These are phyloP conservation scores for Gnomoniopsis smithogilvyi DNA, from an alignment of 2,329 filamentous ascomycete species.

Conservation along the genomic window DNA sequence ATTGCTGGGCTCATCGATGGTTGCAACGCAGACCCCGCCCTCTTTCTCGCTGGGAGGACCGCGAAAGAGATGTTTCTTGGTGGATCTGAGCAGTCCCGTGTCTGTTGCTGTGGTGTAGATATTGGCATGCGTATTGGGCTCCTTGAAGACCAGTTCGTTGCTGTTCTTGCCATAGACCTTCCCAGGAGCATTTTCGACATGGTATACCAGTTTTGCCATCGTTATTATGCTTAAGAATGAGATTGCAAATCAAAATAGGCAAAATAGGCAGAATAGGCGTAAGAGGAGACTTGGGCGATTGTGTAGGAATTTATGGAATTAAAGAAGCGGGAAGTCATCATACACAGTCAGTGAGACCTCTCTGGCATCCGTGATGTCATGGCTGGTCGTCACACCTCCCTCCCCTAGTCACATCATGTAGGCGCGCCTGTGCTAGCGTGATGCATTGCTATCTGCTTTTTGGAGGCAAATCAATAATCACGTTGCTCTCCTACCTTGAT, in stretches of 20 bases:
- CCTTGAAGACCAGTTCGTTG: conserved; percentile 17
- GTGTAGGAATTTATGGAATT: background rate
- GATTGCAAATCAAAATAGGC: background rate
- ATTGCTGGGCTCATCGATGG: conserved; percentile 12
- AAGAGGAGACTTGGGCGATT: background rate
- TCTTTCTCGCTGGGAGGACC: conserved; percentile 13
- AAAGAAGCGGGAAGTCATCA: background rate
- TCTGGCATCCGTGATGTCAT: background rate
- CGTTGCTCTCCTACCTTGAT: no score
- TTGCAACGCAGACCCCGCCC: conserved; percentile 14
- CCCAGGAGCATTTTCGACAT: conserved; percentile 12
- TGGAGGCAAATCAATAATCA: no score
- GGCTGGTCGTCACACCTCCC: background rate
- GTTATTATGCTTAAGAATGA: background rate
- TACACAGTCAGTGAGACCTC: background rate
- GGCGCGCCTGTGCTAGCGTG: no score
- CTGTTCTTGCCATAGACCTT: conserved; percentile 16
- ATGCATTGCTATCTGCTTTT: no score
- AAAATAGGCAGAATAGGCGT: background rate
- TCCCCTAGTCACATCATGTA: background rate
- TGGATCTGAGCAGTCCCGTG: conserved; percentile 1
- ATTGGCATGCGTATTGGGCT: conserved; percentile 10
- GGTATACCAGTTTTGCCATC: conserved; percentile 12
- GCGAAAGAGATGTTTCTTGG: conserved; percentile 16
- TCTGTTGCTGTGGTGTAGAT: conserved; percentile 17